Evolutionary conservation across 352 stramenopile genomes (phyloP).

Genomic region (Phytophthora fragariaefolia): DNA sequence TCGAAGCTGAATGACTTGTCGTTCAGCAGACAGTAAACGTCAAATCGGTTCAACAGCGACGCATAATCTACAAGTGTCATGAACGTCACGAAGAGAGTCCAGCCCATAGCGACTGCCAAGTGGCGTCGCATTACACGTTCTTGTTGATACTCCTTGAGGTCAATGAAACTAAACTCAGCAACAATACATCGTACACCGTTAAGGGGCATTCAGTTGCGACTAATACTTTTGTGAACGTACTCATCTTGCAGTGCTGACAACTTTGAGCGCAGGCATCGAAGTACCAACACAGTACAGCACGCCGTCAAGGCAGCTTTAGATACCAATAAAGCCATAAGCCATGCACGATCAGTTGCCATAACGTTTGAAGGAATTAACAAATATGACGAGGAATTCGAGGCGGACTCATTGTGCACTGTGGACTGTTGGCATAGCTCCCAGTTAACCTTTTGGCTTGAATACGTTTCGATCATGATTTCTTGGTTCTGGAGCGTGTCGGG

Average conservation of each 20-base stretch:
- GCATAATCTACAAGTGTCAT: conserved; percentile 61
- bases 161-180: conserved; percentile 57
- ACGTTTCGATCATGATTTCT: conserved; percentile 44
- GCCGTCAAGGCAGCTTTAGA: conserved; percentile 48
- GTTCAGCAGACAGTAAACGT: conserved; percentile 57
- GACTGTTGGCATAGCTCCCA: conserved; percentile 32
- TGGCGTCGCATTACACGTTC: conserved; percentile 56
- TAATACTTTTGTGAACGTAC: conserved; percentile 37
- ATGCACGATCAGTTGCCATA: conserved; percentile 54
- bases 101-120: conserved; percentile 45
- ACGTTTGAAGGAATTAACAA: conserved; percentile 44
- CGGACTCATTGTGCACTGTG: conserved; percentile 10
- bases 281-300: conserved; percentile 36
- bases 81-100: conserved; percentile 51
- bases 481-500: conserved; percentile 37
- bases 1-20: conserved; percentile 42
- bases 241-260: conserved; percentile 70
- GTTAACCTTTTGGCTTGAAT: conserved; percentile 33
- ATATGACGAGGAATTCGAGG: conserved; percentile 23
- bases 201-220: no score
- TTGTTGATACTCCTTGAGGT: conserved; percentile 66
- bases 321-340: conserved; percentile 48
- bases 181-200: no score
- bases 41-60: conserved; percentile 68
- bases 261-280: conserved; percentile 60